These are phyloP conservation scores for Strobilomyces dryophilus DNA, from an alignment of 768 basidiomycete species.

Conservation along the genomic window DNA sequence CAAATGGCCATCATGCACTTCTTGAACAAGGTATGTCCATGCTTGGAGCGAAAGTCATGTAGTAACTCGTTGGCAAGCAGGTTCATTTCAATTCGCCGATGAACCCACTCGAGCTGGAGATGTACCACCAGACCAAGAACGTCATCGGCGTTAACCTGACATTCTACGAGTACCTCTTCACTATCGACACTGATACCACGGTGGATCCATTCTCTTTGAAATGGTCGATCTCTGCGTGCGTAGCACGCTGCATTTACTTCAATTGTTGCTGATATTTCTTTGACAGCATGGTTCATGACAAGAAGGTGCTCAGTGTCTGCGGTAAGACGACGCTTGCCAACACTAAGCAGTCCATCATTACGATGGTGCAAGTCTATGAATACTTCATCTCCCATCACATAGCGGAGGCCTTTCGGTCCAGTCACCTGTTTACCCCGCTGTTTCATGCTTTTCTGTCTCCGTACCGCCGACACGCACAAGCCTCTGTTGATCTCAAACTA, in stretches of 20 bases:
- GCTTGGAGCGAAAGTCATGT: not conserved
- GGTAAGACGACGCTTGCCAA: constrained; percentile 94
- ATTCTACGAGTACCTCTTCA: constrained; percentile 95
- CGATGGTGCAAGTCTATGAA: constrained; percentile 99
- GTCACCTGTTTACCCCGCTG: constrained; percentile 99
- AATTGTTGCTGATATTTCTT: not conserved
- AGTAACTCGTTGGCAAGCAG: constrained; percentile 32
- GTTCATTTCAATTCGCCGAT: constrained; percentile 96
- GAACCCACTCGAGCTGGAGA: constrained; percentile 68
- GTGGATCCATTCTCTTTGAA: constrained; percentile 87
- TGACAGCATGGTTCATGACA: constrained; percentile 92
- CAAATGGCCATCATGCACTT: constrained; percentile 97
- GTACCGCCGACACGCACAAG: constrained; percentile 93
- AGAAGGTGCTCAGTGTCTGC: constrained; percentile 89
- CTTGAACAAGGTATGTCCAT: constrained; percentile 77
- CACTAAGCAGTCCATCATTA: constrained; percentile 90
- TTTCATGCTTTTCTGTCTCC: constrained; percentile 94
- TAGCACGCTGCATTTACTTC: constrained; percentile 14
- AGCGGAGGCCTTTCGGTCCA: constrained; percentile 97
- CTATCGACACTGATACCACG: constrained; percentile 92
- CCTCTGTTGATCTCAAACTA: constrained; percentile 90
- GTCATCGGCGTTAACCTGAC: constrained; percentile 98
- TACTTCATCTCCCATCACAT: constrained; percentile 99
- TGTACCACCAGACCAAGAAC: constrained; percentile 81
- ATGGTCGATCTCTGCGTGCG: constrained; percentile 29